A percentile compares a stretch with the other conserved stretches of the same genome.
These are phyloP conservation scores for Chaetomium sp. DNA, from an alignment of 2,329 filamentous ascomycete genomes.

Conservation along the genomic window DNA sequence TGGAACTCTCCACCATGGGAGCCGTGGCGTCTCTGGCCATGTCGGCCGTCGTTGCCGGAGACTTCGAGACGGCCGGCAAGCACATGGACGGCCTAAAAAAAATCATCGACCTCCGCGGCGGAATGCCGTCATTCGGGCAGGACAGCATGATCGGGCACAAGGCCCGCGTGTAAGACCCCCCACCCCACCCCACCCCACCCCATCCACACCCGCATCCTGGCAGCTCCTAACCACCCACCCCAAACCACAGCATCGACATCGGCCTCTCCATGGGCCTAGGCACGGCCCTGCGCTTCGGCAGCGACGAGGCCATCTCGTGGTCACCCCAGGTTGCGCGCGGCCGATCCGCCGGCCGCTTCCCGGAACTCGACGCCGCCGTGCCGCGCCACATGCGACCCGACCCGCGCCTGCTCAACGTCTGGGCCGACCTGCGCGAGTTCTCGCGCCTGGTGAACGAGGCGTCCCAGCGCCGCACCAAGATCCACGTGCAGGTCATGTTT, in stretches of 20 bases:
- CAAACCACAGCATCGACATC: slow-evolving; percentile 20
- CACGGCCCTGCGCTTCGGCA: slow-evolving; percentile 9
- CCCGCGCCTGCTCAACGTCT: slow-evolving; percentile 23
- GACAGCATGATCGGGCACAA: slow-evolving; percentile 11
- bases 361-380: not conserved
- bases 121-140: slow-evolving; percentile 15
- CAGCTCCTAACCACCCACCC: not conserved
- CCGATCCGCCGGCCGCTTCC: not conserved
- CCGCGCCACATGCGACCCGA: not conserved
- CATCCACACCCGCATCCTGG: not conserved
- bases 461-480: not conserved
- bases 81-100: slow-evolving; percentile 36
- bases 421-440: slow-evolving; percentile 28
- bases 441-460: slow-evolving; percentile 13
- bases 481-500: not conserved
- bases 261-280: slow-evolving; percentile 22
- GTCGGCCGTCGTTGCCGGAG: slow-evolving; percentile 32
- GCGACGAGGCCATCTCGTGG: slow-evolving; percentile 14
- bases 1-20: slow-evolving; percentile 31
- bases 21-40: slow-evolving; percentile 33
- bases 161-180: slow-evolving; percentile 5
- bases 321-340: slow-evolving; percentile 20
- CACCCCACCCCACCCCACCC: not conserved
- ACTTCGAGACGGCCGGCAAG: slow-evolving; percentile 30
- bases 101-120: slow-evolving; percentile 35